These are phyloP conservation scores for Triticum turgidum DNA, from an alignment of 176 grass and related monocot genomes.

Conservation along the genomic window DNA sequence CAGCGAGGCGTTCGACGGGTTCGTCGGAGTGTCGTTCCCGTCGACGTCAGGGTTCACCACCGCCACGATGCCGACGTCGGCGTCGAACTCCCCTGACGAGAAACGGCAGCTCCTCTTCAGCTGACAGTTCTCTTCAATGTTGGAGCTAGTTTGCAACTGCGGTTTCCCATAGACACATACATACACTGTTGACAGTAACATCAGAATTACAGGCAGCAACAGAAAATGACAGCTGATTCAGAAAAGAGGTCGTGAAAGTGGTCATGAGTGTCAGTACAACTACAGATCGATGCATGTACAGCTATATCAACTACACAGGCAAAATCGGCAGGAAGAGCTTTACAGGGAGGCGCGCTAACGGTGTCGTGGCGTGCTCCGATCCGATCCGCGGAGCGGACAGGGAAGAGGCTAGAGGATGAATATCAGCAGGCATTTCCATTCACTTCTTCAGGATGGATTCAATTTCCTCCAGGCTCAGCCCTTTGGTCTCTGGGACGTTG, in stretches of 20 bases:
- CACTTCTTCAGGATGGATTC: slow-evolving; percentile 86
- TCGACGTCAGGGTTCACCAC: slow-evolving; percentile 26
- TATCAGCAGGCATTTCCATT: background rate
- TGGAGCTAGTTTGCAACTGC: background rate
- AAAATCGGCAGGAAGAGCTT: background rate
- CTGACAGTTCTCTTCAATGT: background rate
- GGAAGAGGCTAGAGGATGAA: background rate
- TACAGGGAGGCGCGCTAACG: slow-evolving; percentile 4
- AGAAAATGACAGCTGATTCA: background rate
- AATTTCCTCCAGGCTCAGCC: slow-evolving; percentile 93
- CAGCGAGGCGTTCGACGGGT: slow-evolving; percentile 47
- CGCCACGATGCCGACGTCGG: background rate
- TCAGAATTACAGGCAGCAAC: background rate
- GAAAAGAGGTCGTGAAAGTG: background rate
- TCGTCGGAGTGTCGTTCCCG: slow-evolving; percentile 6
- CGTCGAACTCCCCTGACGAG: slow-evolving; percentile 6
- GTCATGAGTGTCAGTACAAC: background rate
- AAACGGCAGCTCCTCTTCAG: background rate
- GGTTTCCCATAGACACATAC: background rate
- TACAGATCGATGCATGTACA: slow-evolving; percentile 18
- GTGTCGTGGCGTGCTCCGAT: background rate
- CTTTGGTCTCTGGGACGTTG: slow-evolving; percentile 91
- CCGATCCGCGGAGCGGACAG: background rate
- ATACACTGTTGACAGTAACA: background rate
- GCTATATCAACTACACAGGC: background rate